Conservation (phyloP, 2,329 filamentous ascomycete species). For the Venturia asperata region DNA sequence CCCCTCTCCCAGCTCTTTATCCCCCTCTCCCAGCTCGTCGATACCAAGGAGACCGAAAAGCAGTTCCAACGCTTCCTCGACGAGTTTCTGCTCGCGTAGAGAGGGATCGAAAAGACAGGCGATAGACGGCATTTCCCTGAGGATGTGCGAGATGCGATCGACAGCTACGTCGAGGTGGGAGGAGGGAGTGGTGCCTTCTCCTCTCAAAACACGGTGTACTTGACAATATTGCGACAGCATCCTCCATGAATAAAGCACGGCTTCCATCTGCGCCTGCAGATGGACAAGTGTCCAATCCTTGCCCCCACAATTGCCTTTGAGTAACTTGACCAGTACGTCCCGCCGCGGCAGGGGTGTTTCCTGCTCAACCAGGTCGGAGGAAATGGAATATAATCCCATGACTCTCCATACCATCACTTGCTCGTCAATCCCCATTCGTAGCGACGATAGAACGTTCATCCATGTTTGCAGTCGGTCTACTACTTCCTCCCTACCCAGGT, state of each 20-base stretch:
- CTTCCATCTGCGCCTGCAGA: conserved; percentile 17
- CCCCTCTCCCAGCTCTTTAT: not conserved
- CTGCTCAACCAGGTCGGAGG: not conserved
- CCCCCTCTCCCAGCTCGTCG: not conserved
- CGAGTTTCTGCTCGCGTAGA: not conserved
- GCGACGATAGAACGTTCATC: not conserved
- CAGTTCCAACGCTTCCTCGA: not conserved
- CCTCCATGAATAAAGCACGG: conserved; percentile 14
- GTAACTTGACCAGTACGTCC: not conserved
- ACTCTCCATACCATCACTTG: not conserved
- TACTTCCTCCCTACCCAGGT: not conserved
- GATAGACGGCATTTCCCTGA: not conserved
- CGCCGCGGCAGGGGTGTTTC: not conserved
- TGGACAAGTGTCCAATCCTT: conserved; percentile 14
- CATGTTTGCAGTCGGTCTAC: not conserved
- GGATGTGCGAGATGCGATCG: not conserved
- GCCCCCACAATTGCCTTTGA: not conserved
- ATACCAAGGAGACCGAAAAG: not conserved
- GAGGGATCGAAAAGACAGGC: not conserved
- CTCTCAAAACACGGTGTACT: not conserved
- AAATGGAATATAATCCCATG: conserved; percentile 13
- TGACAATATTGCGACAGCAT: conserved; percentile 15
- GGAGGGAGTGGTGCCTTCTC: not conserved
- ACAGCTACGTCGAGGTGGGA: not conserved
- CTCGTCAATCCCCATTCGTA: not conserved